Percentiles rank a stretch among this genome's conserved stretches.
Evolutionary conservation across 108 stramenopile genomes (phyloP).

Genomic region (Nitzschia putrida): DNA sequence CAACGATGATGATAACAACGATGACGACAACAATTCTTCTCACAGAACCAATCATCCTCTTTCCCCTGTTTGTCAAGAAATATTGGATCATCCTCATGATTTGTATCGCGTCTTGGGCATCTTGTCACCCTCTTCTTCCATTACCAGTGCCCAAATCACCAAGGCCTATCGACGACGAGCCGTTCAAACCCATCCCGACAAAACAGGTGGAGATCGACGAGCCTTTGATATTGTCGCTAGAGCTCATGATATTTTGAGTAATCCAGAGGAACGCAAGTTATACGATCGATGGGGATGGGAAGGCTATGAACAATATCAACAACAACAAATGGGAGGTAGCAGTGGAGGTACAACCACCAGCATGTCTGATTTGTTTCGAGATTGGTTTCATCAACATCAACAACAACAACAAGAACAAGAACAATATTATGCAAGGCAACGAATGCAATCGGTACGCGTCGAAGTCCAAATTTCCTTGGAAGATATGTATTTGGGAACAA

Average conservation of each 20-base stretch:
- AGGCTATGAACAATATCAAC: slow-evolving; percentile 38
- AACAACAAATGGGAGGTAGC: neutral
- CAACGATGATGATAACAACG: neutral
- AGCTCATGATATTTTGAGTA: slow-evolving; percentile 94
- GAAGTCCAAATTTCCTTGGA: slow-evolving; percentile 78
- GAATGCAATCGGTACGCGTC: slow-evolving; percentile 68
- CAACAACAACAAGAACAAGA: neutral
- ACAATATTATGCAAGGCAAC: neutral
- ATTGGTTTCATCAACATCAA: neutral
- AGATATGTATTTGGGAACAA: slow-evolving; percentile 73
- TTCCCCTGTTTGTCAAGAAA: slow-evolving; percentile 34
- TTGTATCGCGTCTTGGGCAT: slow-evolving; percentile 54
- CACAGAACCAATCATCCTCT: slow-evolving; percentile 3
- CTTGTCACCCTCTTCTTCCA: slow-evolving; percentile 15
- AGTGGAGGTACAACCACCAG: neutral
- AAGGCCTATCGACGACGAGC: slow-evolving; percentile 93
- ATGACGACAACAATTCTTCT: neutral
- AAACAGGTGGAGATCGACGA: slow-evolving; percentile 71
- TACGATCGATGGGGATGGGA: slow-evolving; percentile 88
- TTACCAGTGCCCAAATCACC: slow-evolving; percentile 42
- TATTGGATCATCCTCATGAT: slow-evolving; percentile 40
- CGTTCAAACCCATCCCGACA: slow-evolving; percentile 92
- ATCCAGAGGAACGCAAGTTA: slow-evolving; percentile 81
- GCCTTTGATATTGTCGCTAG: slow-evolving; percentile 93
- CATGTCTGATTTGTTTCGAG: neutral